phyloP scores from a whole-genome alignment of 2,329 filamentous ascomycete genomes.

The Microascus cirrosus region DNA sequence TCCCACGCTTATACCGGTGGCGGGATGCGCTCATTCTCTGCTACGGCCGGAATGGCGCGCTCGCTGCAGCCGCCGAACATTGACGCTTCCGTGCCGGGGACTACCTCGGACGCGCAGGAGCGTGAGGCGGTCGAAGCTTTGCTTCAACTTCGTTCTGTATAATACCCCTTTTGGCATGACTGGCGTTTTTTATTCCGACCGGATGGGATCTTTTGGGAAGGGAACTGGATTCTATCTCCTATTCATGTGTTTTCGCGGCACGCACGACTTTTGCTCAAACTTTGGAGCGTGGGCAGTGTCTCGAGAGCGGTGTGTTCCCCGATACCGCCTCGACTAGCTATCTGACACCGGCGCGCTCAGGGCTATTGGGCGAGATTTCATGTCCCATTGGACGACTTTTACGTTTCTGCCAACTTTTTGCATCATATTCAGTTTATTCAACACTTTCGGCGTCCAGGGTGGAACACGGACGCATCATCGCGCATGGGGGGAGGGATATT shows the following conservation, averaged over 20 bases:
- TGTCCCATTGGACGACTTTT: neutral
- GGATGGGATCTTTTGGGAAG: constrained; percentile 3
- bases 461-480: neutral
- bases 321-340: neutral
- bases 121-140: constrained; percentile 74
- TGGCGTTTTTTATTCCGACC: constrained; percentile 30
- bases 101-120: constrained; percentile 58
- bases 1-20: constrained; percentile 37
- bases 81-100: constrained; percentile 38
- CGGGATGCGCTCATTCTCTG: constrained; percentile 36
- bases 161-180: constrained; percentile 39
- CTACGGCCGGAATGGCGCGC: constrained; percentile 37
- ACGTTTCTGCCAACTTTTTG: neutral
- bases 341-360: neutral
- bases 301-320: neutral
- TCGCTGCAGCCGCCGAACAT: constrained; percentile 37
- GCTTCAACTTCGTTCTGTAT: constrained; percentile 70
- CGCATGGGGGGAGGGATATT: neutral
- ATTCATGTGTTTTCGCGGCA: neutral
- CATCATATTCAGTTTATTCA: neutral
- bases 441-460: neutral
- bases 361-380: neutral
- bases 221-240: constrained; percentile 5
- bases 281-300: neutral
- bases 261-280: neutral